Evolutionary conservation across 176 grass and related monocot genomes (phyloP).

Genomic region (Lolium multiflorum): DNA sequence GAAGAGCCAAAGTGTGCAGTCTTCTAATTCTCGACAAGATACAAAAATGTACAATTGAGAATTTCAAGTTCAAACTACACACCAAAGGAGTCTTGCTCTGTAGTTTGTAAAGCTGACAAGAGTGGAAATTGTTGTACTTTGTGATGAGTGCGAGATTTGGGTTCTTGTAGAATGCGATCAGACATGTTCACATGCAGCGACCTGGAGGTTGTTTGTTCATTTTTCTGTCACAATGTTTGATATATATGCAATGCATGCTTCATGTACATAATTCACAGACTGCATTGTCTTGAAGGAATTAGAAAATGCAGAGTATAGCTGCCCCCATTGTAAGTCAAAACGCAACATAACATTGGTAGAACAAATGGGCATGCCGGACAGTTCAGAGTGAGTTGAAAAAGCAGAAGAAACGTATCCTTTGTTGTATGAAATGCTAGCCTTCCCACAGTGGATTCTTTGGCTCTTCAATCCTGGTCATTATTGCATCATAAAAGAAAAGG

Average conservation of each 20-base stretch:
- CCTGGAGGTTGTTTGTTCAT: constrained; percentile 61
- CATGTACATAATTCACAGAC: constrained; percentile 31
- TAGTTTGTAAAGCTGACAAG: too few species aligned
- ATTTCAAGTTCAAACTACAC: too few species aligned
- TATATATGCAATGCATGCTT: constrained; percentile 9
- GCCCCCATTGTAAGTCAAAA: constrained; percentile 83
- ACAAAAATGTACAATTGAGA: too few species aligned
- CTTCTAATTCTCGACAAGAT: too few species aligned
- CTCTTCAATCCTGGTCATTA: too few species aligned
- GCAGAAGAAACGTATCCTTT: too few species aligned
- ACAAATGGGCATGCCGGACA: constrained; percentile 26
- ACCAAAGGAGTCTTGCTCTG: too few species aligned
- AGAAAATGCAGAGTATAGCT: constrained; percentile 82
- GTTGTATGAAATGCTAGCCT: too few species aligned
- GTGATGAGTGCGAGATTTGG: constrained; percentile 94
- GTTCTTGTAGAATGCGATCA: constrained; percentile 86
- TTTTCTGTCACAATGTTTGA: constrained; percentile 31
- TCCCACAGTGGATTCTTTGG: too few species aligned
- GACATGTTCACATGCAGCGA: constrained; percentile 49
- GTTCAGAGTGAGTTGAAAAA: constrained; percentile 52
- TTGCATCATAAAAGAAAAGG: too few species aligned
- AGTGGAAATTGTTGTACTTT: not conserved
- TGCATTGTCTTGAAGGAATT: constrained; percentile 65
- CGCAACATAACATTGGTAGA: constrained; percentile 35
- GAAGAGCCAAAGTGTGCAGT: too few species aligned